A percentile compares a stretch with the other conserved stretches of the same genome.
phyloP scores from a whole-genome alignment of 2,329 filamentous ascomycete species.

The Xylaria sp. region DNA sequence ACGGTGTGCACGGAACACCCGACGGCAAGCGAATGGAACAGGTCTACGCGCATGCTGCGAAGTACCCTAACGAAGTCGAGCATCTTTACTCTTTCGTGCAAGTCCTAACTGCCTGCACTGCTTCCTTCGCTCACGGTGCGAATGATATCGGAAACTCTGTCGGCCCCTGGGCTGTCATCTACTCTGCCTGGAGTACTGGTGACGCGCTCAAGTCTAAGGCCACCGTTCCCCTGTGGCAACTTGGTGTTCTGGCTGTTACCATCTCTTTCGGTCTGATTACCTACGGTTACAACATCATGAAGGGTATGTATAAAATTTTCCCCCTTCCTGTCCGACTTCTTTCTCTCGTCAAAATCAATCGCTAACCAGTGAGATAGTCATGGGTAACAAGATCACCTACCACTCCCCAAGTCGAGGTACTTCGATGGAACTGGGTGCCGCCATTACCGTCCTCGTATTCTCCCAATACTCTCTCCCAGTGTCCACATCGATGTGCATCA shows the following conservation, averaged over 20 bases:
- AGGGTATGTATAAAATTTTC: slow-evolving; percentile 60
- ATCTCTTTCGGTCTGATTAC: slow-evolving; percentile 77
- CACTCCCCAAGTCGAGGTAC: slow-evolving; percentile 56
- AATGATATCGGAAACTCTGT: slow-evolving; percentile 81
- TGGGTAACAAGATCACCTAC: slow-evolving; percentile 70
- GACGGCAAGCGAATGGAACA: slow-evolving; percentile 77
- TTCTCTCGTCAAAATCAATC: slow-evolving; percentile 15
- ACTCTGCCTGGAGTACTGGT: slow-evolving; percentile 73
- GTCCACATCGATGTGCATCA: slow-evolving; percentile 83
- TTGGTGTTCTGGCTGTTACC: slow-evolving; percentile 72
- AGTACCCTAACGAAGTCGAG: slow-evolving; percentile 77
- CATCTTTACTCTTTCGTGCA: slow-evolving; percentile 76
- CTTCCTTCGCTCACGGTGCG: slow-evolving; percentile 79
- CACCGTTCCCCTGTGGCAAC: slow-evolving; percentile 78
- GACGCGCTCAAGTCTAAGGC: slow-evolving; percentile 70
- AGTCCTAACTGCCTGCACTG: slow-evolving; percentile 75
- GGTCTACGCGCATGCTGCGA: slow-evolving; percentile 71
- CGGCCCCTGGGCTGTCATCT: slow-evolving; percentile 77
- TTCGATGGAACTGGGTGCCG: slow-evolving; percentile 84
- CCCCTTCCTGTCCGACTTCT: neutral
- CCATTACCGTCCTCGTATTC: slow-evolving; percentile 80
- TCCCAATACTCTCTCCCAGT: slow-evolving; percentile 80
- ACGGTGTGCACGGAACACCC: slow-evolving; percentile 75
- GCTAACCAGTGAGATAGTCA: slow-evolving; percentile 53
- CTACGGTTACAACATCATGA: slow-evolving; percentile 88